Evolutionary conservation across 441 rosid species (phyloP).

Genomic region (Geranium incanum): DNA sequence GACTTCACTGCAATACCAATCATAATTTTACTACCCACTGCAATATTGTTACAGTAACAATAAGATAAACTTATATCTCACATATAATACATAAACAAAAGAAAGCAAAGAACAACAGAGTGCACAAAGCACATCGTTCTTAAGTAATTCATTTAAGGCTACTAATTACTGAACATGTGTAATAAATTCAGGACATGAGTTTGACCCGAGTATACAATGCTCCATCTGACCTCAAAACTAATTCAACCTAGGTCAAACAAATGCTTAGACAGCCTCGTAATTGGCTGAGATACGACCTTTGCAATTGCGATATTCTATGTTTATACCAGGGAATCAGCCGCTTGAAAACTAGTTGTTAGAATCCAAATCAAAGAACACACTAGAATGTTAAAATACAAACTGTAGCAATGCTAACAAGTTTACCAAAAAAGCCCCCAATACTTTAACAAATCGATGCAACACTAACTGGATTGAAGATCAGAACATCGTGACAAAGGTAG

Average conservation of each 20-base stretch:
- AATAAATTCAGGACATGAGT: background rate
- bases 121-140: background rate
- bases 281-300: background rate
- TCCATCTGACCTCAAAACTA: slow-evolving; percentile 7
- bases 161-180: background rate
- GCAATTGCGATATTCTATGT: background rate
- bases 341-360: background rate
- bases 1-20: slow-evolving; percentile 1
- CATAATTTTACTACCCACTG: background rate
- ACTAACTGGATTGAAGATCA: background rate
- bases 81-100: background rate
- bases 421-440: background rate
- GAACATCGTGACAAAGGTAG: slow-evolving; percentile 6
- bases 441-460: background rate
- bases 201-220: background rate
- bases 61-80: background rate
- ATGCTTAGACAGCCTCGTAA: background rate
- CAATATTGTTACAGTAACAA: background rate
- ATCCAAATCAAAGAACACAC: background rate
- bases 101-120: background rate
- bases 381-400: slow-evolving; percentile 1
- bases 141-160: background rate
- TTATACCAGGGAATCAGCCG: background rate
- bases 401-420: background rate
- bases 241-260: background rate